These are phyloP conservation scores for Chlamydomonas reinhardtii DNA, from an alignment of 163 green algal genomes.

Conservation along the genomic window DNA sequence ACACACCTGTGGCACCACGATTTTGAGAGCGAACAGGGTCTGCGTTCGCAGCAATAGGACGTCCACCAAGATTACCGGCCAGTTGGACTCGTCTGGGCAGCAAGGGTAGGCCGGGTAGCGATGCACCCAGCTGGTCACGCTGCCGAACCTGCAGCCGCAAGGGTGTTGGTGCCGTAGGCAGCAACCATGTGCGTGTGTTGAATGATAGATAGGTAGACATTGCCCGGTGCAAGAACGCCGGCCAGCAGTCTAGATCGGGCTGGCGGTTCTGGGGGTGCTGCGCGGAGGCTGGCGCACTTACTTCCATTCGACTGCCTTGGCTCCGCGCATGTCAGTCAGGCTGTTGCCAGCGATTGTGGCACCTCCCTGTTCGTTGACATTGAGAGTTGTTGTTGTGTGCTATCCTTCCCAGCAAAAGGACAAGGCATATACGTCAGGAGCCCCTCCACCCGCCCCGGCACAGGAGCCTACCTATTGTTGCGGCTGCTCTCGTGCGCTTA, in stretches of 20 bases:
- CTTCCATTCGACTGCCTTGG: slow-evolving; percentile 25
- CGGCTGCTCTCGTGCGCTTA: too few relatives aligned
- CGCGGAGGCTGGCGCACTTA: background rate
- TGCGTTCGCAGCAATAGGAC: background rate
- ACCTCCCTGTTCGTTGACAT: background rate
- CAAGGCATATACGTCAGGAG: background rate
- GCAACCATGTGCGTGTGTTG: too few relatives aligned
- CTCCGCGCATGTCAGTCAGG: slow-evolving; percentile 14
- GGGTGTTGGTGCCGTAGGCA: too few relatives aligned
- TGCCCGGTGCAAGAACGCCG: too few relatives aligned
- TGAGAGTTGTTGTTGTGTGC: background rate
- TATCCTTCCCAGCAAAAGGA: too few relatives aligned
- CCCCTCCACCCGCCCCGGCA: too few relatives aligned
- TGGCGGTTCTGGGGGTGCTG: too few relatives aligned
- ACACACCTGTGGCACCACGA: background rate
- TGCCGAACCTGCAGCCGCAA: background rate
- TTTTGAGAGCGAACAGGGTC: slow-evolving; percentile 8
- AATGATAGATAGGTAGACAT: too few relatives aligned
- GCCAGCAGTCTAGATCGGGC: too few relatives aligned
- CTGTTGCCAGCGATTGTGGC: slow-evolving; percentile 23
- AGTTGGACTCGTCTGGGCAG: slow-evolving; percentile 1
- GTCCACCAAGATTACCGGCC: background rate
- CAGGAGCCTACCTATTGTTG: too few relatives aligned
- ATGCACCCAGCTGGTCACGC: background rate
- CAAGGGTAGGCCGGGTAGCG: background rate